These are phyloP conservation scores for Falciphora oryzae DNA, from an alignment of 2,329 filamentous ascomycete genomes.

Conservation along the genomic window DNA sequence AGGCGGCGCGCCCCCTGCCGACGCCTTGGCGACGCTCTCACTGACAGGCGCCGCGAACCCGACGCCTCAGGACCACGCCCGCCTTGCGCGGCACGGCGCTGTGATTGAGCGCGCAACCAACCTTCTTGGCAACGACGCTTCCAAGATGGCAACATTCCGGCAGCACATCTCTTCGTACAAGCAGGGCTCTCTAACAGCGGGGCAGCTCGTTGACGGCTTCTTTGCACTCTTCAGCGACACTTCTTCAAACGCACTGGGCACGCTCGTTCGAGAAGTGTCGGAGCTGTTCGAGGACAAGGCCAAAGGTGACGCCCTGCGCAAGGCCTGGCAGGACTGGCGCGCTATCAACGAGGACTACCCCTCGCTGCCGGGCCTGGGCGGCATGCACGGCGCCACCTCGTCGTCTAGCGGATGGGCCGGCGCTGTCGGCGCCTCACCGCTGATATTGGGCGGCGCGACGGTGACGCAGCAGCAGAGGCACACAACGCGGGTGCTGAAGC, in stretches of 20 bases:
- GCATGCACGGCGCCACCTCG: conserved; percentile 57
- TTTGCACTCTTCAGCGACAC: conserved; percentile 79
- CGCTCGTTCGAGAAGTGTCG: conserved; percentile 82
- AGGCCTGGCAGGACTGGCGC: conserved; percentile 92
- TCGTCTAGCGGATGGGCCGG: conserved; percentile 53
- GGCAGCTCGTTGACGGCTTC: conserved; percentile 78
- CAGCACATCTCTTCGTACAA: conserved; percentile 73
- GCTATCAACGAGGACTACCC: conserved; percentile 96
- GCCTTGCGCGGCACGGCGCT: conserved; percentile 70
- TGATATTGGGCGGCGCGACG: conserved; percentile 34
- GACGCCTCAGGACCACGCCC: conserved; percentile 74
- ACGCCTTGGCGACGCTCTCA: conserved; percentile 45
- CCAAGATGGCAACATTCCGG: conserved; percentile 74
- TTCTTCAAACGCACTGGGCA: conserved; percentile 74
- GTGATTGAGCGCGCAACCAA: conserved; percentile 81
- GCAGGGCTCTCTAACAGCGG: conserved; percentile 60
- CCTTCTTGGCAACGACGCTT: conserved; percentile 69
- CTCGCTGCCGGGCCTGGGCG: conserved; percentile 69
- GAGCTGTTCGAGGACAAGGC: conserved; percentile 82
- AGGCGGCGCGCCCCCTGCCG: conserved; percentile 17
- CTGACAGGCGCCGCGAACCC: conserved; percentile 46
- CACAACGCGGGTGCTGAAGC: conserved; percentile 49
- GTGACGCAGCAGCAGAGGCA: conserved; percentile 38
- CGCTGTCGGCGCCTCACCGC: conserved; percentile 58
- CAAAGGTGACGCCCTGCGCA: conserved; percentile 68